These are phyloP conservation scores for Neopestalotiopsis sp. DNA, from an alignment of 2,329 filamentous ascomycete species.

Conservation along the genomic window DNA sequence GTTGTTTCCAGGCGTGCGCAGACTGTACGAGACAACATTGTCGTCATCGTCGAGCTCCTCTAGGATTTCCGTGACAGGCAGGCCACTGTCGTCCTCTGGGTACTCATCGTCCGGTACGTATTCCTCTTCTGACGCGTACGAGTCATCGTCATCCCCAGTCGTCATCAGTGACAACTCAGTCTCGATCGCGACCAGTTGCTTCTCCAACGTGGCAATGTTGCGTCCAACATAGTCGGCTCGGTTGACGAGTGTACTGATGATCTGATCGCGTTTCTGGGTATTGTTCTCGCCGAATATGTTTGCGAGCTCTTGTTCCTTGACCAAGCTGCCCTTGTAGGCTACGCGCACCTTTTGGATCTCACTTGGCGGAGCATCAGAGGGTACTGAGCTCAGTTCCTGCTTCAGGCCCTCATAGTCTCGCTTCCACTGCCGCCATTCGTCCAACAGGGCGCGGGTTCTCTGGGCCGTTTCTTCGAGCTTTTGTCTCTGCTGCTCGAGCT, in stretches of 20 bases:
- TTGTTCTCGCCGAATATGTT: constrained; percentile 52
- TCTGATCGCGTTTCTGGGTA: constrained; percentile 62
- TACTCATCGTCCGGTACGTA: background rate
- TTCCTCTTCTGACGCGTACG: background rate
- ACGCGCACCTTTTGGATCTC: constrained; percentile 63
- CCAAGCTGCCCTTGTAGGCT: constrained; percentile 66
- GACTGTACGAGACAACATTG: constrained; percentile 74
- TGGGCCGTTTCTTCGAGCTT: constrained; percentile 77
- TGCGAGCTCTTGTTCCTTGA: constrained; percentile 62
- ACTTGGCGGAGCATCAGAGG: constrained; percentile 51
- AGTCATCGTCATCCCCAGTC: background rate
- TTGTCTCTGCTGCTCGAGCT: constrained; percentile 76
- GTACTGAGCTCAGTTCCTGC: constrained; percentile 72
- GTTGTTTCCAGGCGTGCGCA: constrained; percentile 70
- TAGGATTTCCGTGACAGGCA: constrained; percentile 87
- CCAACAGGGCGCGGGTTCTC: constrained; percentile 76
- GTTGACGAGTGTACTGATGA: constrained; percentile 71
- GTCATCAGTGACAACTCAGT: constrained; percentile 70
- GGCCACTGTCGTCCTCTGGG: constrained; percentile 66
- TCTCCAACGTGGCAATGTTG: constrained; percentile 71
- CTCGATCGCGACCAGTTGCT: constrained; percentile 67
- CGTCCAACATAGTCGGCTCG: constrained; percentile 88
- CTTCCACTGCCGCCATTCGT: constrained; percentile 90
- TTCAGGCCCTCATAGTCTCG: constrained; percentile 89
- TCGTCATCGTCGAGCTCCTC: constrained; percentile 92